Base-by-base conservation (phyloP, 768 basidiomycete genomes). In the Dacryopinax spathularia region DNA sequence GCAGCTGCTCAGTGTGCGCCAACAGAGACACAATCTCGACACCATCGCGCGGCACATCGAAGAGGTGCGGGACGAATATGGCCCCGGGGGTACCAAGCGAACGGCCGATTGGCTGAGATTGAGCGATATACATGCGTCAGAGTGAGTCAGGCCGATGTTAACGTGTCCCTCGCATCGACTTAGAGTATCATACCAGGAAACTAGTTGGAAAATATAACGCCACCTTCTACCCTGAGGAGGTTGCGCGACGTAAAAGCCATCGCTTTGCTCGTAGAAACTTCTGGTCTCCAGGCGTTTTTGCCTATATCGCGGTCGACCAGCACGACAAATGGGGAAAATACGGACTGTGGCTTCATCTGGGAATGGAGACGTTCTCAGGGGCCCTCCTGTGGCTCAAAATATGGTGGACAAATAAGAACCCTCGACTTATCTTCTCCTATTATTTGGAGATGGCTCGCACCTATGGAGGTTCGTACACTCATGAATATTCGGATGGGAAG, bases 271-370 rank as follows among this genome's bases (percentile, higher is more conserved):
- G 75, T 0, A 66, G 67, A 4, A 65, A 63, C 0, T 81, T 75
- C 60, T 77, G 69, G 66, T 70, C 76, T 1, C 77, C 78, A 3
- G 79, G 79, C 0, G 73, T 79, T 0, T 79, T 74, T 34, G 75
- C 80, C 60, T 31, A 78, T 0, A 68, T 70, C 64, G 62, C 70
- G 3, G 62, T 74, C 22, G 76, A 81, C 61, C 80, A 81, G 64
- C 78, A 81, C 65, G 77, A 81, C 63, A 81, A 81, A 56, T 80
- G 75, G 76, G 68, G 70, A 36, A 62, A 68, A 6, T 80, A 75
- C 67, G 77, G 77, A 0, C 70, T 80, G 0, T 70, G 64, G 25
- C 67, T 77, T 1, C 37, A 64, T 1, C 76, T 36, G 6, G 60
- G 44, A 5, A 78, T 65, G 76, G 77, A 1, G 61, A 64, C 1